Evolutionary conservation across 116 monocot species (phyloP), one percentile per base, ranked within the genome.

Genomic region (Zostera marina): DNA sequence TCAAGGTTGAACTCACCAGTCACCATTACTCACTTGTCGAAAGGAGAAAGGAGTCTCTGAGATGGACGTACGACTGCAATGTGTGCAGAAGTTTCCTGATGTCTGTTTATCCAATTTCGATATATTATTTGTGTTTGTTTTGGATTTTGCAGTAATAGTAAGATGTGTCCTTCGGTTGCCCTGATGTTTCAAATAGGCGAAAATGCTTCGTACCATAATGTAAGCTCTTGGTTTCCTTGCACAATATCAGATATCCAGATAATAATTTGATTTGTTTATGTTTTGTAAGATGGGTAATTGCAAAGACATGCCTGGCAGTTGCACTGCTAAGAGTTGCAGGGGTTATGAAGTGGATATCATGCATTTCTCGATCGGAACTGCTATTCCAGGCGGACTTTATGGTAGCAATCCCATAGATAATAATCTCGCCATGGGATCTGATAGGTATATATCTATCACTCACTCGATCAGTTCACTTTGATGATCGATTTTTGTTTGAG

Each of bases 281-380:
- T 65, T 23, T 53, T 32, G 32, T 32, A 32, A 98, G 98, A 98
- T 98, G 98, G 91, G 98, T 41, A 91, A 86, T 32, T 98, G 98
- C 64, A 23, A 61, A 66, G 70, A 90, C 49, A 56, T 74, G 70
- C 80, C 78, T 58, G 81, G 74, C 61, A 68, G 69, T 60, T 98
- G 98, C 68, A 90, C 78, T 32, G 76, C 41, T 32, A 73, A 74
- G 70, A 85, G 47, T 66, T 98, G 98, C 52, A 72, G 63, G 43
- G 90, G 98, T 51, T 78, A 90, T 73, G 98, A 98, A 75, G 98
- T 98, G 11, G 98, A 98, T 55, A 78, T 98, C 16, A 86, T 98
- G 87, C 98, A 98, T 58, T 98, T 98, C 61, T 98, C 98, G 40
- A 66, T 98, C 81, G 98, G 98, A 68, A 98, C 57, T 90, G 98